Percentiles rank a stretch among this genome's conserved stretches.
phyloP scores from a whole-genome alignment of 1,284 basidiomycete species.

The Tilletia indica region DNA sequence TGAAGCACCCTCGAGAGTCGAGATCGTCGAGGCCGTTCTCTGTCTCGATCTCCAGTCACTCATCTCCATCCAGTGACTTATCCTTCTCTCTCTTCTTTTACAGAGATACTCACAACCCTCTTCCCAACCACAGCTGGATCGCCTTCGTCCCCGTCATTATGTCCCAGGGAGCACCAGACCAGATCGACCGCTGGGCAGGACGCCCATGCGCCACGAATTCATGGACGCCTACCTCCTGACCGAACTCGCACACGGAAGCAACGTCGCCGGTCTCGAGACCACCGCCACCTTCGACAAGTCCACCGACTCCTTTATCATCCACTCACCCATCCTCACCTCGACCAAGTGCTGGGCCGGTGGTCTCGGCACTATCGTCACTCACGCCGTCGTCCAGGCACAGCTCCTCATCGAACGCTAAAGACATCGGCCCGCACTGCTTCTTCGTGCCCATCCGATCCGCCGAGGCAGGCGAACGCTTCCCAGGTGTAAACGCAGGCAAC shows the following conservation, averaged over 20 bases:
- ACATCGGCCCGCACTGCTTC: slow-evolving; percentile 75
- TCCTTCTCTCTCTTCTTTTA: background rate
- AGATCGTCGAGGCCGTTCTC: slow-evolving; percentile 44
- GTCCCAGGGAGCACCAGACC: slow-evolving; percentile 41
- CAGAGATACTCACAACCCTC: slow-evolving; percentile 9
- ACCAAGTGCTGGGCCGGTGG: slow-evolving; percentile 78
- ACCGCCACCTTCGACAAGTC: slow-evolving; percentile 71
- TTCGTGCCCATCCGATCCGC: slow-evolving; percentile 61
- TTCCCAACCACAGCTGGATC: slow-evolving; percentile 37
- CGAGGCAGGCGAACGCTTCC: slow-evolving; percentile 64
- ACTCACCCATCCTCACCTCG: slow-evolving; percentile 73
- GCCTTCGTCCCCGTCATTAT: slow-evolving; percentile 52
- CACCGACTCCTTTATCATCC: slow-evolving; percentile 71
- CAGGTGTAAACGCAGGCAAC: slow-evolving; percentile 69
- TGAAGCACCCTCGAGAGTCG: slow-evolving; percentile 49
- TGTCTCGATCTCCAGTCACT: slow-evolving; percentile 39
- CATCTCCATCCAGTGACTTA: slow-evolving; percentile 16
- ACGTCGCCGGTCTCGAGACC: slow-evolving; percentile 65
- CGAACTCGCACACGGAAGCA: slow-evolving; percentile 67
- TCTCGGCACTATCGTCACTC: slow-evolving; percentile 71
- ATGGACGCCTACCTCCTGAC: slow-evolving; percentile 55
- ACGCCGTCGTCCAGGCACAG: slow-evolving; percentile 75
- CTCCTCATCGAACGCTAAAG: slow-evolving; percentile 68
- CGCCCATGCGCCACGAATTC: slow-evolving; percentile 50
- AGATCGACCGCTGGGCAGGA: slow-evolving; percentile 46